These are phyloP conservation scores for Tylopilus orsonianus DNA, from an alignment of 1,284 basidiomycete genomes.

Conservation along the genomic window DNA sequence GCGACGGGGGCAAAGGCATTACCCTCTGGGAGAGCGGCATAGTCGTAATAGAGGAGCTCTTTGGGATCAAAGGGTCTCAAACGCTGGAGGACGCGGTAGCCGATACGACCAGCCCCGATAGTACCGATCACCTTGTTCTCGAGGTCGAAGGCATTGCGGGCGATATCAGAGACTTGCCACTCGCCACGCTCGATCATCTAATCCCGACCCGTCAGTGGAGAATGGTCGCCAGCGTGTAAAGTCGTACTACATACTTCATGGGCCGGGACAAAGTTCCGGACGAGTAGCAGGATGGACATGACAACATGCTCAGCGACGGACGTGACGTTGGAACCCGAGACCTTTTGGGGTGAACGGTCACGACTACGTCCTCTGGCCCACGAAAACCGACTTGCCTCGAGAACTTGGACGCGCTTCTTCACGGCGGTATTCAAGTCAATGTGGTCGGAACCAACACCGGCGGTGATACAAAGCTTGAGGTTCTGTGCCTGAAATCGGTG, in stretches of 20 bases:
- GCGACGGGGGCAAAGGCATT: no score
- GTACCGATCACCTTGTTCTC: constrained; percentile 92
- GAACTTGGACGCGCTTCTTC: constrained; percentile 78
- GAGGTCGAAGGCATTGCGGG: constrained; percentile 83
- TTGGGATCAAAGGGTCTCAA: constrained; percentile 87
- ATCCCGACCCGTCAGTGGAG: background rate
- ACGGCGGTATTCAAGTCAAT: constrained; percentile 90
- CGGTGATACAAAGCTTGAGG: constrained; percentile 90
- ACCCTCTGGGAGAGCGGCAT: constrained; percentile 76
- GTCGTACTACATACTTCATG: constrained; percentile 45
- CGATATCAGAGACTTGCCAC: constrained; percentile 83
- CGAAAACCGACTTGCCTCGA: no score
- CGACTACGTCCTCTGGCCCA: no score
- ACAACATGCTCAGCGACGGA: constrained; percentile 93
- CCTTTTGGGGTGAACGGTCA: no score
- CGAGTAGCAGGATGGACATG: constrained; percentile 73
- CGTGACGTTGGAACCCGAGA: constrained; percentile 83
- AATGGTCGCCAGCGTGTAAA: background rate
- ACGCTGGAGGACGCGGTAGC: constrained; percentile 88
- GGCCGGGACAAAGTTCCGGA: constrained; percentile 71
- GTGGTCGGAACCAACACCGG: constrained; percentile 94
- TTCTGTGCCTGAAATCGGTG: constrained; percentile 69
- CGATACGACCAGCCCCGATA: constrained; percentile 85
- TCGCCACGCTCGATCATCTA: constrained; percentile 83
- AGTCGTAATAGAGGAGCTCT: constrained; percentile 94